Evolutionary conservation across 2,329 filamentous ascomycete genomes (phyloP).

Genomic region (Byssothecium circinans): DNA sequence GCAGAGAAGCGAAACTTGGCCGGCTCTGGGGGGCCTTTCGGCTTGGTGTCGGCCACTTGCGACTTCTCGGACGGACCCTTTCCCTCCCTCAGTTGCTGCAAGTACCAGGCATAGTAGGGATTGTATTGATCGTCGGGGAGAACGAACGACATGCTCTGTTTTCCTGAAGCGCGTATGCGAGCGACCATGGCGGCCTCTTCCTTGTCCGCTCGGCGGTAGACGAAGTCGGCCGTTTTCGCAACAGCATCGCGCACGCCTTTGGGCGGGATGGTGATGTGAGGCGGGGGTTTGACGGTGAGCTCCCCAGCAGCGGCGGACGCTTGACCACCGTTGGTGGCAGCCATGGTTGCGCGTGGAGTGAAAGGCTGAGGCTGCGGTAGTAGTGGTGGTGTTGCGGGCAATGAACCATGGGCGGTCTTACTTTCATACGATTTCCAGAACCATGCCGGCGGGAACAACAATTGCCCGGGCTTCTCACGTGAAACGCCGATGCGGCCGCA

Average conservation of each 20-base stretch:
- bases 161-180: constrained; percentile 81
- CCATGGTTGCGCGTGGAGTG: constrained; percentile 22
- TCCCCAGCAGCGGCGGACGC: constrained; percentile 16
- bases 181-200: constrained; percentile 78
- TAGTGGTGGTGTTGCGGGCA: constrained; percentile 6
- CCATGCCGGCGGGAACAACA: background rate
- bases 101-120: constrained; percentile 86
- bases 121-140: constrained; percentile 79
- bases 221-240: constrained; percentile 93
- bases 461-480: constrained; percentile 3
- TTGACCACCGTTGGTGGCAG: constrained; percentile 30
- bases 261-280: constrained; percentile 82
- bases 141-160: constrained; percentile 88
- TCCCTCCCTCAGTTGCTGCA: constrained; percentile 81
- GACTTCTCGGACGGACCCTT: constrained; percentile 64
- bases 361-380: constrained; percentile 5
- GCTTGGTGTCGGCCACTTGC: constrained; percentile 58
- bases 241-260: constrained; percentile 81
- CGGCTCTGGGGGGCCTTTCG: constrained; percentile 81
- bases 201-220: constrained; percentile 63
- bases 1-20: constrained; percentile 90
- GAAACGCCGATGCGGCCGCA: background rate
- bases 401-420: background rate
- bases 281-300: constrained; percentile 65
- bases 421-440: background rate